phyloP scores from a whole-genome alignment of 805 yeast genomes.

The Barnettozyma botsteinii region DNA sequence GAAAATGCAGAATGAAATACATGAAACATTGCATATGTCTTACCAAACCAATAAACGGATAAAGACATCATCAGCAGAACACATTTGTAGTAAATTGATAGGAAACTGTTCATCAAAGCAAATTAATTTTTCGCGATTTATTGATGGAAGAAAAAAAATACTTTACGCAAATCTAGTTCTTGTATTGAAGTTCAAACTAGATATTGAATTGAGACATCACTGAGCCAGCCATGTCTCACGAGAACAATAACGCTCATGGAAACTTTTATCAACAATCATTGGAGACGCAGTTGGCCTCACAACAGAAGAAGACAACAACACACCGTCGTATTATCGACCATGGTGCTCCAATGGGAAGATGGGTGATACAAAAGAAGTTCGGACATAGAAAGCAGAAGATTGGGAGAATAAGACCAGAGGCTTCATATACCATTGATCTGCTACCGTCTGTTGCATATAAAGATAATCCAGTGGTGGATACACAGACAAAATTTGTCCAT shows the following conservation, averaged over 20 bases:
- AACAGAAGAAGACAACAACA: constrained; percentile 42
- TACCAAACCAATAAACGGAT: too few species aligned
- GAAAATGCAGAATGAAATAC: too few species aligned
- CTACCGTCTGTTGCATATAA: constrained; percentile 61
- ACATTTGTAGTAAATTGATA: too few species aligned
- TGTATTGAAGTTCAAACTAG: too few species aligned
- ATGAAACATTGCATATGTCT: too few species aligned
- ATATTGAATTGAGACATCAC: too few species aligned
- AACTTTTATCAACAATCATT: constrained; percentile 20
- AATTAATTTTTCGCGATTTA: too few species aligned
- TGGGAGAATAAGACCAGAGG: constrained; percentile 61
- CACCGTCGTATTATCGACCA: constrained; percentile 73
- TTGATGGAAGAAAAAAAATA: too few species aligned
- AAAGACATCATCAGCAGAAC: too few species aligned
- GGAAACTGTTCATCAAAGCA: too few species aligned
- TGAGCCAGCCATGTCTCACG: not conserved
- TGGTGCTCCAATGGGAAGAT: constrained; percentile 67
- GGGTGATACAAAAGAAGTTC: constrained; percentile 44
- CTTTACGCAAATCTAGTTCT: too few species aligned
- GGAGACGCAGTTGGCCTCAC: constrained; percentile 29
- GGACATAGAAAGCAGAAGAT: constrained; percentile 36
- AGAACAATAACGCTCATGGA: not conserved
- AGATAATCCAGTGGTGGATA: constrained; percentile 49
- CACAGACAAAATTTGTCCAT: constrained; percentile 81
- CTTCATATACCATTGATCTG: constrained; percentile 55